Evolutionary conservation across 176 grass and related monocot species (phyloP), one percentile per base, ranked within the genome.

Genomic region (Aegilops bicornis): DNA sequence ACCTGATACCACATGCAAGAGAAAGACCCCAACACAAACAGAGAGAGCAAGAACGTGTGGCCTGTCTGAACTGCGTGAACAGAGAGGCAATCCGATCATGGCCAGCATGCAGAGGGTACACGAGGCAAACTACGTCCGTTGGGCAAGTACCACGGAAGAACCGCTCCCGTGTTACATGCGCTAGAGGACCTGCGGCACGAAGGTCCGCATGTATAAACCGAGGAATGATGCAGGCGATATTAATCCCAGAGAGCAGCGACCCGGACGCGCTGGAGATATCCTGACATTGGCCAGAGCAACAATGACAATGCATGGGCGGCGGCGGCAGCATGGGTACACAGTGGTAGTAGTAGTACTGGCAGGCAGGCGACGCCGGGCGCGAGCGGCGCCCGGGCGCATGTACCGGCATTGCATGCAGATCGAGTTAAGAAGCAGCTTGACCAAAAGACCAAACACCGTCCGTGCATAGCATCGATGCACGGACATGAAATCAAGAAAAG

Each of bases 341-440:
- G 54, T 56, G 17, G 82, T 77, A 43, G 75, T 15, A 83, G 65
- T 27, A 88, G 45, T 76, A 54, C 70, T 66, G 35, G 32, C 32
- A 33, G 64, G 40, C 42, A 85, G 71, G 83, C 58, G 69, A 86
- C 52, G 70, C 35, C 25, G 47, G 4, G 33, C 78, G 56, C 43
- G 82, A 79, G 67, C 48, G 13, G 65, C 33, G 52, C 20, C 73
- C 52, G 8, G 71, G 64, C 64, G 74, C 73, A 83, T 91, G 89
- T 80, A 50, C 77, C 68, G 72, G 88, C 93, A 95, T 84, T 86
- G 86, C 85, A 92, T 92, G 90, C 82, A 87, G 80, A 87, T 88
- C 78, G 76, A 66, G 12, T 32, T 25, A 45, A 37, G 66, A 83
- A 36, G 29, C 69, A 82, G 12, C 78, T 76, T 76, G 54, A 79